Percentiles rank a stretch among this genome's conserved stretches.
phyloP scores from a whole-genome alignment of 768 basidiomycete genomes.

The Pisolithus microcarpus region DNA sequence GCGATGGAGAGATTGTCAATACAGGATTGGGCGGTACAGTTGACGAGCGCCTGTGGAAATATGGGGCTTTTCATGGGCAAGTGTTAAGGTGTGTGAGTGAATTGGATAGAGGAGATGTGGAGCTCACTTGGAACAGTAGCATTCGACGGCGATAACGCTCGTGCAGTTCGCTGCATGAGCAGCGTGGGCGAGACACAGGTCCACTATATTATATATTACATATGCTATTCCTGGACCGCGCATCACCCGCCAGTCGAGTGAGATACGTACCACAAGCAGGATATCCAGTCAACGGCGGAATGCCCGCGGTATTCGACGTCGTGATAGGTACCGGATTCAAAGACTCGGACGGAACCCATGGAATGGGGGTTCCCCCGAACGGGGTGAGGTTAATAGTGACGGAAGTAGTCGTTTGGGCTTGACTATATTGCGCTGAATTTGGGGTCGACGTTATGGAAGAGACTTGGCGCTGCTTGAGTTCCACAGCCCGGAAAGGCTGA shows the following conservation, averaged over 20 bases:
- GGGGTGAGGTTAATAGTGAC: not conserved
- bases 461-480: no score
- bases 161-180: slow-evolving; percentile 19
- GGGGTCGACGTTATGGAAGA: no score
- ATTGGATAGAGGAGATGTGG: not conserved
- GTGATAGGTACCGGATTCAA: slow-evolving; percentile 14
- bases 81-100: not conserved
- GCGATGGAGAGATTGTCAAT: slow-evolving; percentile 30
- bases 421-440: no score
- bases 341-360: not conserved
- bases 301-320: slow-evolving; percentile 28
- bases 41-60: slow-evolving; percentile 32
- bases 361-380: not conserved
- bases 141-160: slow-evolving; percentile 39
- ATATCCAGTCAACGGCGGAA: slow-evolving; percentile 33
- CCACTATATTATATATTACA: slow-evolving; percentile 26
- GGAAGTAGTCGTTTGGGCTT: no score
- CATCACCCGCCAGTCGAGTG: no score
- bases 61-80: slow-evolving; percentile 15
- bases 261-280: slow-evolving; percentile 32
- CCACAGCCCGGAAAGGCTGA: no score
- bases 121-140: slow-evolving; percentile 39
- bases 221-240: no score
- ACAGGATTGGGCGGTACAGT: slow-evolving; percentile 34
- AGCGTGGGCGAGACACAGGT: slow-evolving; percentile 36